Conservation (phyloP, 805 yeast genomes). For the Isabelozyma pseudorhagii region DNA sequence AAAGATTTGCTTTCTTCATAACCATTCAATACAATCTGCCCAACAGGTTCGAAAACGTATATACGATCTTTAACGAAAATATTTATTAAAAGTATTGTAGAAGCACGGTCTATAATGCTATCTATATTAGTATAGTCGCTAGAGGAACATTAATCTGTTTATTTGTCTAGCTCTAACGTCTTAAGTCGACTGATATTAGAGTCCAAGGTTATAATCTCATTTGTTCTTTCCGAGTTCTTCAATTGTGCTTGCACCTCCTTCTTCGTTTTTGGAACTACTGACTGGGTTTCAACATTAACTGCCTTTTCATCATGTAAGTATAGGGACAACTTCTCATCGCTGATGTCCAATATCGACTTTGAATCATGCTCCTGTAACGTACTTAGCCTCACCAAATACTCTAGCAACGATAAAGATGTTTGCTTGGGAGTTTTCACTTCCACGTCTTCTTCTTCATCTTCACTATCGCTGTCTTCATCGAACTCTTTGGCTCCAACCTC, state of each 20-base stretch:
- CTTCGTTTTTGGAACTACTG: constrained; percentile 15
- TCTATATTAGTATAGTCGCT: too few relatives aligned
- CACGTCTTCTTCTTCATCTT: constrained; percentile 21
- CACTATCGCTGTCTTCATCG: constrained; percentile 18
- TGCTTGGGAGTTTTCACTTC: constrained; percentile 9
- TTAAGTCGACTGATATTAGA: constrained; percentile 34
- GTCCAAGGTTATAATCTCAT: constrained; percentile 17
- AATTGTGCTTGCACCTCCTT: constrained; percentile 9
- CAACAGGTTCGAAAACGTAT: not conserved
- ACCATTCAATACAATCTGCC: not conserved
- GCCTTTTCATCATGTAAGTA: constrained; percentile 57
- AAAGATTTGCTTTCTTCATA: too few relatives aligned
- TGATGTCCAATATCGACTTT: constrained; percentile 46
- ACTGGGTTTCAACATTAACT: constrained; percentile 6
- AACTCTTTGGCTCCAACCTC: constrained; percentile 21
- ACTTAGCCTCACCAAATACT: constrained; percentile 58
- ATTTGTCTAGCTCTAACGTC: constrained; percentile 19
- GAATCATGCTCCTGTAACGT: constrained; percentile 63
- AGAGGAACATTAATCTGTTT: not conserved
- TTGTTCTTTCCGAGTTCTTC: constrained; percentile 8
- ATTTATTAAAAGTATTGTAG: not conserved
- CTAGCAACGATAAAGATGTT: constrained; percentile 54
- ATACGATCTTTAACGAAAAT: not conserved
- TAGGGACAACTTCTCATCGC: constrained; percentile 64
- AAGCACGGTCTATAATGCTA: not conserved